These are phyloP conservation scores for Penicillium ochrochloron DNA, from an alignment of 495 filamentous ascomycete species.

Conservation along the genomic window DNA sequence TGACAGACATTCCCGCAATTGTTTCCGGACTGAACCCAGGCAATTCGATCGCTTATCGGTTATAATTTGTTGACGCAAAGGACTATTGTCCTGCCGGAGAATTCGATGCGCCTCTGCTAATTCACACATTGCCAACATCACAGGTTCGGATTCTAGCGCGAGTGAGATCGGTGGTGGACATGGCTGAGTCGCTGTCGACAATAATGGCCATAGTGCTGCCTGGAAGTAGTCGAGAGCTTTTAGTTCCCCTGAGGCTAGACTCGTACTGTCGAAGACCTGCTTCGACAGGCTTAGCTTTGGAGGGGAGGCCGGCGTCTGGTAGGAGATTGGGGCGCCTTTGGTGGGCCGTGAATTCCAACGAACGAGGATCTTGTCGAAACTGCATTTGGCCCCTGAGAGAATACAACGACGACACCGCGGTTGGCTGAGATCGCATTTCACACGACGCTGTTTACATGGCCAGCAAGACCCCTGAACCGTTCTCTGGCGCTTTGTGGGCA, in stretches of 20 bases:
- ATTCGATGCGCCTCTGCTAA: constrained; percentile 37
- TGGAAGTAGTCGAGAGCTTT: constrained; percentile 28
- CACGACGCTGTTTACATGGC: constrained; percentile 44
- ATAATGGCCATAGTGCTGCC: constrained; percentile 25
- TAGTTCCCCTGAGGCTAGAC: constrained; percentile 14
- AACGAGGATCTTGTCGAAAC: constrained; percentile 41
- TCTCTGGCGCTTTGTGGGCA: constrained; percentile 36
- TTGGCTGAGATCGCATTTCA: constrained; percentile 41
- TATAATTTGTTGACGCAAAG: constrained; percentile 1
- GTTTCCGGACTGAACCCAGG: constrained; percentile 21
- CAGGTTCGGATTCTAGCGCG: constrained; percentile 31
- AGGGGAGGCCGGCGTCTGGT: constrained; percentile 17
- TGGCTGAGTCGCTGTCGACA: constrained; percentile 28
- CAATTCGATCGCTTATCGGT: constrained; percentile 23
- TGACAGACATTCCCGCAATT: constrained; percentile 17
- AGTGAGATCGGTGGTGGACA: constrained; percentile 37
- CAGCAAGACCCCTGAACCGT: constrained; percentile 46
- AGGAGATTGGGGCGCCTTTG: constrained; percentile 26
- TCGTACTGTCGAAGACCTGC: constrained; percentile 15
- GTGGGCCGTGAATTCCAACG: constrained; percentile 35
- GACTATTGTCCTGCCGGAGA: constrained; percentile 18
- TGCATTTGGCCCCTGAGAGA: constrained; percentile 37
- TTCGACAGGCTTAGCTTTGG: constrained; percentile 12
- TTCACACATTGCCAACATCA: constrained; percentile 35
- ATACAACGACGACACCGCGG: constrained; percentile 36